A percentile compares a stretch with the other conserved stretches of the same genome.
Conservation (phyloP, 352 stramenopile genomes). For the Pythium myriotylum region DNA sequence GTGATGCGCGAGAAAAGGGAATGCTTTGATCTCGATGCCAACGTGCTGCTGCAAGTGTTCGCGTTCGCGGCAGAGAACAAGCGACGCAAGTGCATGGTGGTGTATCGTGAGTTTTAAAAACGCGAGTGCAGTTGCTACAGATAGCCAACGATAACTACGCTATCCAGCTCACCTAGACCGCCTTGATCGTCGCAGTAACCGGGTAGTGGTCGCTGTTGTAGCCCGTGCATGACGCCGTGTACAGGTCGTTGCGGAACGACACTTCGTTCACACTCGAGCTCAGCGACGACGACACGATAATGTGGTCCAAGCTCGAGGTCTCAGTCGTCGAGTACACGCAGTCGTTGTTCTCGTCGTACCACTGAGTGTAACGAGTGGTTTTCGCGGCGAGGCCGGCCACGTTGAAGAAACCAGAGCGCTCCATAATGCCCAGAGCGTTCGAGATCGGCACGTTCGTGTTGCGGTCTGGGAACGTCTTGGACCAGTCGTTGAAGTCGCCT, state of each 20-base stretch:
- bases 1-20: background rate
- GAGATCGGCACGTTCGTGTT: conserved; percentile 67
- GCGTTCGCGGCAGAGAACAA: conserved; percentile 1
- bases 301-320: conserved; percentile 58
- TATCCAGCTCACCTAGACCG: conserved; percentile 11
- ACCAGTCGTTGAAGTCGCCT: conserved; percentile 75
- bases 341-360: conserved; percentile 65
- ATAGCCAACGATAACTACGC: background rate
- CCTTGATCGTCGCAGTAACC: conserved; percentile 29
- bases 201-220: conserved; percentile 70
- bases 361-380: conserved; percentile 55
- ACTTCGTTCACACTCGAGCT: conserved; percentile 41
- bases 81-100: background rate
- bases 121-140: background rate
- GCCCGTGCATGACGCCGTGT: conserved; percentile 49
- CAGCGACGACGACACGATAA: conserved; percentile 60
- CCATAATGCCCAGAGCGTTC: conserved; percentile 50
- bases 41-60: background rate
- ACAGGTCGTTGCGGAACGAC: conserved; percentile 55
- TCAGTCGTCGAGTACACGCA: conserved; percentile 57
- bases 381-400: conserved; percentile 41
- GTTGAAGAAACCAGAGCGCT: conserved; percentile 47
- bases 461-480: conserved; percentile 47
- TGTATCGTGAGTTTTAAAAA: conserved; percentile 1
- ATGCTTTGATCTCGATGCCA: background rate